Evolutionary conservation across 2,329 filamentous ascomycete species (phyloP).

Genomic region (Beauveria pseudobassiana): DNA sequence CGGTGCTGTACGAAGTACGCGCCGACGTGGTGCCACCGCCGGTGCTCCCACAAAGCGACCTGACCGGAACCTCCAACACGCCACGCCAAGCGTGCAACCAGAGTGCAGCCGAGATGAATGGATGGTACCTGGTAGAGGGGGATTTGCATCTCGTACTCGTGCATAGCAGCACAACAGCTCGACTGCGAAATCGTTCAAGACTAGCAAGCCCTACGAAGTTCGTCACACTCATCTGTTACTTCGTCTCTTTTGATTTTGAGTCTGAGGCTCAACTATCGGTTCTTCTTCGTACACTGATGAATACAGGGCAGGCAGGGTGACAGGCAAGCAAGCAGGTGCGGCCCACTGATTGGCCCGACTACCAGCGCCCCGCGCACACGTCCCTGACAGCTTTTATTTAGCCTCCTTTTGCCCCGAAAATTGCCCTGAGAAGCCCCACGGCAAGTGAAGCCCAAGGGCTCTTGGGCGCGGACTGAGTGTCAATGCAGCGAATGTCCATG

Average conservation of each 20-base stretch:
- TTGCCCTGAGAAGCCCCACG: conserved; percentile 2
- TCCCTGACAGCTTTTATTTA: background rate
- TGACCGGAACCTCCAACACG: conserved; percentile 9
- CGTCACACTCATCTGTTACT: background rate
- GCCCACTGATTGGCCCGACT: background rate
- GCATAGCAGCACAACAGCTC: background rate
- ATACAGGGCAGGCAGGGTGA: no score
- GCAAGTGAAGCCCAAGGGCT: background rate
- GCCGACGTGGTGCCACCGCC: background rate
- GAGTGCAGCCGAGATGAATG: background rate
- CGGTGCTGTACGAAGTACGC: background rate
- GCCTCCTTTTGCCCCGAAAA: background rate
- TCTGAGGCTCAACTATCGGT: background rate
- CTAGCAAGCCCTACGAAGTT: no score
- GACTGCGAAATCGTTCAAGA: background rate
- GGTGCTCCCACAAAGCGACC: background rate
- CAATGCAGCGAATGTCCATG: background rate
- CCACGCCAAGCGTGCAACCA: background rate
- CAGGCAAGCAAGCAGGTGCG: no score
- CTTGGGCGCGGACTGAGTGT: conserved; percentile 5
- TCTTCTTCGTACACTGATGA: no score
- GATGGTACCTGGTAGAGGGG: background rate
- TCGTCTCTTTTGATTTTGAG: no score
- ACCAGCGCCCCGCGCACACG: background rate
- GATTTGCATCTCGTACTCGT: no score